These are phyloP conservation scores for Picea engelmannii DNA, from an alignment of 83 land plant species.

Conservation along the genomic window DNA sequence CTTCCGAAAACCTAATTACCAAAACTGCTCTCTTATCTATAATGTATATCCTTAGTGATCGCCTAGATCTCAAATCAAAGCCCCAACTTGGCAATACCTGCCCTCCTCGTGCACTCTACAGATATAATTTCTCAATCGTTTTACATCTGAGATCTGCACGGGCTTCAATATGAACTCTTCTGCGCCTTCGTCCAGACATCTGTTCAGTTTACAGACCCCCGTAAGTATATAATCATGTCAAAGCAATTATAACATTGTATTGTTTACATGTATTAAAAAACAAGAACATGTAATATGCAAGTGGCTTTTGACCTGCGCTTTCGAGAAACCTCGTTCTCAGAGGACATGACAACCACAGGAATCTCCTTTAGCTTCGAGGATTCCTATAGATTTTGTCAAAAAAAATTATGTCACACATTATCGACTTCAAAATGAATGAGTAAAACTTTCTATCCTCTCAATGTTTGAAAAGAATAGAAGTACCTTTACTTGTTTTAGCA, in stretches of 20 bases:
- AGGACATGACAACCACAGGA: conserved; percentile 65
- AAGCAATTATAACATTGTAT: not conserved
- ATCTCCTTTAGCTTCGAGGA: conserved; percentile 48
- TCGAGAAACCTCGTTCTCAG: conserved; percentile 48
- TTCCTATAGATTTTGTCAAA: conserved; percentile 25
- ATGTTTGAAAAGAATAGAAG: not conserved
- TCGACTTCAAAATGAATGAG: not conserved
- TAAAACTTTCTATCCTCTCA: not conserved
- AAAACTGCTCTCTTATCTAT: too few species aligned
- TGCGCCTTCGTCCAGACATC: too few species aligned
- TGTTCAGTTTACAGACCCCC: not conserved
- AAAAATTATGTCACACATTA: not conserved
- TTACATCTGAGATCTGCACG: too few species aligned
- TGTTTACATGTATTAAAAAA: not conserved
- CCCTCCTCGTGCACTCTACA: too few species aligned
- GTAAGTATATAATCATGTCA: not conserved
- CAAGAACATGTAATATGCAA: not conserved
- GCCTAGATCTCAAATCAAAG: too few species aligned
- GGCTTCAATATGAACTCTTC: too few species aligned
- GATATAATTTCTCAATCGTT: too few species aligned
- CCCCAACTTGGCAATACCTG: too few species aligned
- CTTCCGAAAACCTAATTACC: too few species aligned
- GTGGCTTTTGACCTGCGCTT: conserved; percentile 37
- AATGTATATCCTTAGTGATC: too few species aligned
- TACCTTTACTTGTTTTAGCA: conserved; percentile 79